Conservation (phyloP, 2,329 filamentous ascomycete species). For the Diaporthe ampelina region DNA sequence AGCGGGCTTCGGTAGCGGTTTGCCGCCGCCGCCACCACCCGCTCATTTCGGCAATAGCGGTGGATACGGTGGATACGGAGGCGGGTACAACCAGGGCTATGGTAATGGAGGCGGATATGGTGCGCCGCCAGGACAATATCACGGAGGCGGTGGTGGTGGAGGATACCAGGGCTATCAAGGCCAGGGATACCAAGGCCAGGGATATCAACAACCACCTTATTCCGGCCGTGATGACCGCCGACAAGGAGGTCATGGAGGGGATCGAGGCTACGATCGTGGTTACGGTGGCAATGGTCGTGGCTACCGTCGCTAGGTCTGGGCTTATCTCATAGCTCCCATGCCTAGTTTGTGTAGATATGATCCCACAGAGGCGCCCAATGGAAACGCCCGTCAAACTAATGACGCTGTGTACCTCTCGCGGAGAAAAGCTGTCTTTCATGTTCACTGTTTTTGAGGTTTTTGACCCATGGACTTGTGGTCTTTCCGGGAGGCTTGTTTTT, state of each 20-base stretch:
- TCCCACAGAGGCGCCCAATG: not conserved
- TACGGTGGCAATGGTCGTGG: constrained; percentile 37
- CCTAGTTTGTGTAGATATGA: not conserved
- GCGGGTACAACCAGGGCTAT: constrained; percentile 39
- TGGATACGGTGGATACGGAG: constrained; percentile 38
- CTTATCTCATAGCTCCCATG: not conserved
- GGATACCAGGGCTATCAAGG: constrained; percentile 33
- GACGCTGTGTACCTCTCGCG: not conserved
- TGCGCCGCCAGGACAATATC: constrained; percentile 38
- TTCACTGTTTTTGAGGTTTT: not conserved
- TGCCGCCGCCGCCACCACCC: constrained; percentile 62
- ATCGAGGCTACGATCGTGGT: constrained; percentile 35
- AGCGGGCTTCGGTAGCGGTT: constrained; percentile 57
- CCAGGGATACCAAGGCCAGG: constrained; percentile 22
- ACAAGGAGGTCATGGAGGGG: constrained; percentile 38
- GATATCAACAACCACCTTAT: constrained; percentile 34
- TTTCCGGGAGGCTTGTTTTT: not conserved
- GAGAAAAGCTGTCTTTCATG: not conserved
- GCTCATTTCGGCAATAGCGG: constrained; percentile 45
- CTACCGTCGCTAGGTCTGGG: constrained; percentile 36
- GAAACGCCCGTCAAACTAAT: not conserved
- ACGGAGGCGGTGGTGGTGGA: constrained; percentile 31
- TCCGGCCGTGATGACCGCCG: constrained; percentile 37
- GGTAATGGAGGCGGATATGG: constrained; percentile 37
- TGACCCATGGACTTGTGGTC: too few relatives aligned